Percentiles rank a stretch among this genome's conserved stretches.
Conservation (phyloP, 148 eudicot species). For the Drosera capensis region DNA sequence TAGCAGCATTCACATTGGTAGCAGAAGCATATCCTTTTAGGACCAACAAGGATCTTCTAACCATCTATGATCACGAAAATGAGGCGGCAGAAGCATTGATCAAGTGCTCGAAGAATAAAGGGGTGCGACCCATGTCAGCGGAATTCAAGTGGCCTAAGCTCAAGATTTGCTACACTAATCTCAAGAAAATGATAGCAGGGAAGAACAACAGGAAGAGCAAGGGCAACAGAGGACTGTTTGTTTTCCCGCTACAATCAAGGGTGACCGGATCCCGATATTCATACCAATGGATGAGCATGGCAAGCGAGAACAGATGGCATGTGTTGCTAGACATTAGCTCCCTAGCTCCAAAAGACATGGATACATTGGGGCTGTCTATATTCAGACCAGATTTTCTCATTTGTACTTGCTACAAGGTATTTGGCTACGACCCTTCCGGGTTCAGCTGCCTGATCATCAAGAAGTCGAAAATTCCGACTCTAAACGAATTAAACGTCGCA, state of each 20-base stretch:
- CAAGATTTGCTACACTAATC: conserved; percentile 38
- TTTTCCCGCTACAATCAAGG: conserved; percentile 77
- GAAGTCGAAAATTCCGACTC: conserved; percentile 35
- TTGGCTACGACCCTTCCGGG: conserved; percentile 85
- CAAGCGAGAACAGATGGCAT: conserved; percentile 91
- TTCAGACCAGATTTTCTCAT: conserved; percentile 71
- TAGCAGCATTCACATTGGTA: conserved; percentile 70
- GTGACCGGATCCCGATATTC: conserved; percentile 79
- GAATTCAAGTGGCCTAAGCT: conserved; percentile 86
- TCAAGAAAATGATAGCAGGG: conserved; percentile 34
- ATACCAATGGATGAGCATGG: conserved; percentile 88
- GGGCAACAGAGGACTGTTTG: conserved; percentile 46
- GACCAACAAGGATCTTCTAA: conserved; percentile 43
- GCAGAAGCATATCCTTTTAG: conserved; percentile 87
- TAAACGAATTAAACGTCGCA: conserved; percentile 29
- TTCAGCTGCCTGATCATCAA: conserved; percentile 86
- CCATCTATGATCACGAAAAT: conserved; percentile 75
- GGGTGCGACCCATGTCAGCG: conserved; percentile 47
- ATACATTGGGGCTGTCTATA: conserved; percentile 71
- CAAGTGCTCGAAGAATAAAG: conserved; percentile 45
- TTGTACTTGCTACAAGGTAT: conserved; percentile 85
- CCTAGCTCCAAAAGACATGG: conserved; percentile 89
- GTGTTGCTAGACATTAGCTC: conserved; percentile 86
- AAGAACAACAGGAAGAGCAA: conserved; percentile 33
- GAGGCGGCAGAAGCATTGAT: conserved; percentile 58